Evolutionary conservation across 2,329 filamentous ascomycete species (phyloP), one percentile per base, ranked within the genome.

Genomic region (Verticillium albo-atrum): DNA sequence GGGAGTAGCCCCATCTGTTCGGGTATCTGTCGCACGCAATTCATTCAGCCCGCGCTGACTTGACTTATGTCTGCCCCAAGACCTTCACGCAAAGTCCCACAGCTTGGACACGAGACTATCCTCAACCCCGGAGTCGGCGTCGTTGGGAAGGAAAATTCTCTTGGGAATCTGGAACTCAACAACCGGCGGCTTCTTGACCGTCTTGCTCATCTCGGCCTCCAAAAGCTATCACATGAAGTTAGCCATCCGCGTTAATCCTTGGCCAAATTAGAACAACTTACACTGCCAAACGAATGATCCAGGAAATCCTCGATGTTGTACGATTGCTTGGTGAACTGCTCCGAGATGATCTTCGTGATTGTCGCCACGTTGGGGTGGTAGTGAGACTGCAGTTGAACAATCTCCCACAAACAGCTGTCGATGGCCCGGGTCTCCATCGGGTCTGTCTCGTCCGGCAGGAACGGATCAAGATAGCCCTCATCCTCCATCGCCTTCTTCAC

Each of bases 261-360:
- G n/a, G 20, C 42, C n/a, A 1, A 12, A 23, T 4, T 7, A 17
- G 42, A 15, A 53, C 50, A 20, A 83, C 84, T 82, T 82, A 89
- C 88, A 70, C 86, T 91, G 68, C 81, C 85, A 74, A 98, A 99
- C 0, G 91, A 94, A 72, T 98, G 92, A 70, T 99, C 95, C 54
- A 98, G 77, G 74, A 99, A 99, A 71, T 99, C 95, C 71, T 99
- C 95, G n/a, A 97, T 77, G 67, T 92, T 95, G 75, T 98, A 99
- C 3, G 89, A 84, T 66, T 92, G 88, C 77, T 99, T 99, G 2
- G 95, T 99, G 73, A 98, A 99, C 72, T 98, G 95, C 75, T 98
- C 92, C 2, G 91, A 91, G 60, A 99, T 87, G 64, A 99, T 97
- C 74, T 92, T 95, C 52, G 92, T 89, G 66, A 99, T 87, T 3